Percentiles rank a stretch among this genome's conserved stretches.
Evolutionary conservation across 2,329 filamentous ascomycete genomes (phyloP).

Genomic region (Sphaerostilbella broomeana): DNA sequence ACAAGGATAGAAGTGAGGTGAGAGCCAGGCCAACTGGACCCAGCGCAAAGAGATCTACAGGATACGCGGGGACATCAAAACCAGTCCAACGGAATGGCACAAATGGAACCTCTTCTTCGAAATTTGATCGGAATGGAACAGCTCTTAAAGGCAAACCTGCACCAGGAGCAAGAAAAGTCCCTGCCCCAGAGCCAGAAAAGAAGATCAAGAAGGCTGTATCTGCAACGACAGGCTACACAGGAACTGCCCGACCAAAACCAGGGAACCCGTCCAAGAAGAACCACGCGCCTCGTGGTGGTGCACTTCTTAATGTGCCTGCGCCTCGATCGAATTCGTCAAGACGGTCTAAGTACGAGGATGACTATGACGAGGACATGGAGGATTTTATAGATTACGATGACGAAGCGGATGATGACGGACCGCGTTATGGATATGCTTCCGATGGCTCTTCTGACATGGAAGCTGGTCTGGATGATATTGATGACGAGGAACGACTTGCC

Average conservation of each 20-base stretch:
- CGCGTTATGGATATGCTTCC: conserved; percentile 50
- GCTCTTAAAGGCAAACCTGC: conserved; percentile 6
- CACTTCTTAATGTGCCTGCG: conserved; percentile 31
- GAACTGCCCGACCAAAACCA: conserved; percentile 55
- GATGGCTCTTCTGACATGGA: conserved; percentile 73
- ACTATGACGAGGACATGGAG: conserved; percentile 58
- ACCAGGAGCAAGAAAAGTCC: conserved; percentile 16
- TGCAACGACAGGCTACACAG: conserved; percentile 59
- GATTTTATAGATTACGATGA: conserved; percentile 57
- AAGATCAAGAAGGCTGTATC: conserved; percentile 55
- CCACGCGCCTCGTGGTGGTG: conserved; percentile 32
- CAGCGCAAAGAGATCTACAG: conserved; percentile 20
- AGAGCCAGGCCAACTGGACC: conserved; percentile 24
- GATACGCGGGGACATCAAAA: conserved; percentile 29
- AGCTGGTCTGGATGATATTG: conserved; percentile 66
- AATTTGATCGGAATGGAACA: conserved; percentile 4
- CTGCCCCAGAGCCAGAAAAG: conserved; percentile 40
- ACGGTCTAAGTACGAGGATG: conserved; percentile 43
- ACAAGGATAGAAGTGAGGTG: conserved; percentile 35
- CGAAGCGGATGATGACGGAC: conserved; percentile 47
- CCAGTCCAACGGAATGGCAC: conserved; percentile 21
- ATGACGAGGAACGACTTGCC: conserved; percentile 61
- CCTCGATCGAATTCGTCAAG: conserved; percentile 25
- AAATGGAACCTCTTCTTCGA: conserved; percentile 13
- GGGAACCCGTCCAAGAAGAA: conserved; percentile 27